Evolutionary conservation across 1,284 basidiomycete genomes (phyloP), one percentile per base, ranked within the genome.

Genomic region (Ceratobasidium sp.): DNA sequence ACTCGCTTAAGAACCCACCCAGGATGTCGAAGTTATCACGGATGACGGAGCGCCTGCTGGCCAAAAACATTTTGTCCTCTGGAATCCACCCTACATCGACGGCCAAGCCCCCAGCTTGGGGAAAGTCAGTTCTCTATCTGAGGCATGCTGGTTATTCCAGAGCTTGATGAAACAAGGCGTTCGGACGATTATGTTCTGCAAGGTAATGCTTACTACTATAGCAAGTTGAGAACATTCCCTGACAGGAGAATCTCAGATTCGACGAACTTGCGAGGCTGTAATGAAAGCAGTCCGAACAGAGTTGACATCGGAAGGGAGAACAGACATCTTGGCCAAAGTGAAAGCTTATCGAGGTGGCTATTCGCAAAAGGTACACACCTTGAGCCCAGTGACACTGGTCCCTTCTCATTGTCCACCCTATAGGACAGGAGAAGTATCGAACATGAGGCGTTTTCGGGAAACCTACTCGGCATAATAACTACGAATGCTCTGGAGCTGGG

Each of bases 401-500:
- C 65, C 11, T 0, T 46, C 2, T 16, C 4, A 27, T 59, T 53
- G 37, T 49, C 19, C 2, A 1, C n/a, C 1, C 56, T 53, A 1
- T 78, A 94, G 88, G 94, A 96, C 80, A 88, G 95, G 41, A 87
- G 95, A 34, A 86, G 84, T 76, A 96, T 97, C 62, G 95, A 97
- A 80, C 85, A 88, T 63, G 92, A 96, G 78, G 95, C 95, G 31
- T 96, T 96, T 79, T 89, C 89, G 0, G 94, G 95, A 0, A 86
- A 88, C 76, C 83, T 96, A 13, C 86, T 96, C 0, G 92, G 95
- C 6, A 92, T 97, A 58, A 86, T 97, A n/a, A 93, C 94, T 0
- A 97, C 95, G 0, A 95, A 94, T 76, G 95, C 95, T 0, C 86
- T 97, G 14, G 95, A 97, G 81, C 87, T 97, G 0, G 95, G 95